These are phyloP conservation scores for Cyclaneusma minus DNA, from an alignment of 2,329 filamentous ascomycete species.

Conservation along the genomic window DNA sequence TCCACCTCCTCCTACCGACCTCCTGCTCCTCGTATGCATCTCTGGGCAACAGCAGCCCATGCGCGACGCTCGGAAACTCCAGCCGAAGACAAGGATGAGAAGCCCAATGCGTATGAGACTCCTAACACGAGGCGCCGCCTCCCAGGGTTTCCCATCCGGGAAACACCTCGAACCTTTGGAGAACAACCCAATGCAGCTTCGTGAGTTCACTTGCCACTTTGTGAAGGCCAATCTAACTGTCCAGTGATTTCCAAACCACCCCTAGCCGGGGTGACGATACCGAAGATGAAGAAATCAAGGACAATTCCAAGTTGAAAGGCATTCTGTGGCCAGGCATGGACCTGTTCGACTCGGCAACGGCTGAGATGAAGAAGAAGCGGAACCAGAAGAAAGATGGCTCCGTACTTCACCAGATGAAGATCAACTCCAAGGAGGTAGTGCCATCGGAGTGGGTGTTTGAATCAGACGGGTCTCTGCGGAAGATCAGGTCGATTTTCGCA, in stretches of 20 bases:
- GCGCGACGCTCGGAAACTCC: too few species aligned
- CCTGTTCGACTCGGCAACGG: conserved; percentile 65
- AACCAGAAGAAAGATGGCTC: conserved; percentile 67
- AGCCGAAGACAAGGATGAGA: too few species aligned
- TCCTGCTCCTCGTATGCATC: conserved; percentile 17
- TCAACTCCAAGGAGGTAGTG: conserved; percentile 46
- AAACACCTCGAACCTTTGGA: too few species aligned
- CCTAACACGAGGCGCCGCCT: too few species aligned
- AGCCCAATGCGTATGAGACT: too few species aligned
- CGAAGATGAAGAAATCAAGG: conserved; percentile 2
- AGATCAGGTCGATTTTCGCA: conserved; percentile 43
- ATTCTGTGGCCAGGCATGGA: conserved; percentile 65
- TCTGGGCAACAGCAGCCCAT: conserved; percentile 11
- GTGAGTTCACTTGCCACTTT: too few species aligned
- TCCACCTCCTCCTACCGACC: conserved; percentile 13
- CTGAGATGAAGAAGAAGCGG: conserved; percentile 55
- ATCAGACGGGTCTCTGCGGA: conserved; percentile 31
- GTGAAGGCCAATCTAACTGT: too few species aligned
- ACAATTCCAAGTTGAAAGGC: conserved; percentile 39
- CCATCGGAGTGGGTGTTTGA: conserved; percentile 51
- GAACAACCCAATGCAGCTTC: too few species aligned
- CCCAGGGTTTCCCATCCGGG: too few species aligned
- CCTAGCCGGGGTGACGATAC: too few species aligned
- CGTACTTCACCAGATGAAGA: conserved; percentile 50
- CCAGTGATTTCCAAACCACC: too few species aligned